These are phyloP conservation scores for Trichoderma cornu-damae DNA, from an alignment of 2,329 filamentous ascomycete species.

Conservation along the genomic window DNA sequence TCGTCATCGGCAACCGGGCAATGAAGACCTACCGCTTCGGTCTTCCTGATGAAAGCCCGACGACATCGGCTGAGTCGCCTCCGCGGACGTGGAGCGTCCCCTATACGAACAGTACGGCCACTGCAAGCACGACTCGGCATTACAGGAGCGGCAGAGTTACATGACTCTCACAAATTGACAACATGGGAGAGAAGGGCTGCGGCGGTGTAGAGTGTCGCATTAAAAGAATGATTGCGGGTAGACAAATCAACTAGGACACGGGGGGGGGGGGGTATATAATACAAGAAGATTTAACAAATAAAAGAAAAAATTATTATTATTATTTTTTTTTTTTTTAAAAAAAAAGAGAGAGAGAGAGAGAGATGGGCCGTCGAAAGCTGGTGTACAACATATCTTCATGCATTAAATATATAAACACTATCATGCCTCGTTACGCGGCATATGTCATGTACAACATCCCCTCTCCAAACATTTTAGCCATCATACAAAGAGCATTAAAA, in stretches of 20 bases:
- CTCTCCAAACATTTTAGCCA: background rate
- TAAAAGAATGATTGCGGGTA: background rate
- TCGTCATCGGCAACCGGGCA: conserved; percentile 20
- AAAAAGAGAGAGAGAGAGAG: too few species aligned
- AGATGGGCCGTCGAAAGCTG: background rate
- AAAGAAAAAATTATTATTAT: too few species aligned
- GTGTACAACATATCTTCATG: conserved; percentile 13
- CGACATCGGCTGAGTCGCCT: background rate
- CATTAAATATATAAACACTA: conserved; percentile 4
- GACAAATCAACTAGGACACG: background rate
- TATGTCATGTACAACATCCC: conserved; percentile 2
- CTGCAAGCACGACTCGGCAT: background rate
- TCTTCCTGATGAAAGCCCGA: background rate
- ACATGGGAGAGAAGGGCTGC: background rate
- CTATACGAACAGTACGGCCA: background rate
- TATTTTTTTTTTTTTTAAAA: too few species aligned
- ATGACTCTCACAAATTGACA: background rate
- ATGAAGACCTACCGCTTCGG: conserved; percentile 1
- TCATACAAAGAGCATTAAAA: conserved; percentile 11
- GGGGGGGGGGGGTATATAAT: background rate
- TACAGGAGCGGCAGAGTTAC: background rate
- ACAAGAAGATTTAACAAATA: conserved; percentile 6
- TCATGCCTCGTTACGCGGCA: conserved; percentile 12
- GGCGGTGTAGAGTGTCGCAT: background rate
- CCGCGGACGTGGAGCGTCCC: background rate